These are phyloP conservation scores for Oryza coarctata DNA, from an alignment of 176 grass and related monocot genomes.

Conservation along the genomic window DNA sequence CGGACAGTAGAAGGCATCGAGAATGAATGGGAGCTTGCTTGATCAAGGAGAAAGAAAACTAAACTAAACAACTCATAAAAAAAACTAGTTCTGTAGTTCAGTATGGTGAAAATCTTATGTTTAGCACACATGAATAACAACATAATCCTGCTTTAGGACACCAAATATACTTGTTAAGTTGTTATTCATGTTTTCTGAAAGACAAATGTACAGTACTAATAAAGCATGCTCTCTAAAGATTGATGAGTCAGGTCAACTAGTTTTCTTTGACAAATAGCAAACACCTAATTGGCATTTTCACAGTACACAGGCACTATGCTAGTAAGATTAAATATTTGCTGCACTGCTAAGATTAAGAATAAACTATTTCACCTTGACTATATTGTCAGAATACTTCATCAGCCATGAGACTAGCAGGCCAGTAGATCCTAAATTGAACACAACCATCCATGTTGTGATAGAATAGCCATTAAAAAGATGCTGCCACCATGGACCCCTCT, in stretches of 20 bases:
- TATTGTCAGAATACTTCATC: conserved; percentile 98
- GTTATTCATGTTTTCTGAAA: neutral
- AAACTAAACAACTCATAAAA: neutral
- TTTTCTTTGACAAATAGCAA: conserved; percentile 9
- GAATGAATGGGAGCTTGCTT: neutral
- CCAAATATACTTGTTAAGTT: too few species aligned
- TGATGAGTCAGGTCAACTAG: neutral
- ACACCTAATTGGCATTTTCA: neutral
- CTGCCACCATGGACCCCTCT: conserved; percentile 85
- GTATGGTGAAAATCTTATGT: neutral
- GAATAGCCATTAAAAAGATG: conserved; percentile 85
- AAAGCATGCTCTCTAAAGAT: conserved; percentile 22
- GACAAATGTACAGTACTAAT: neutral
- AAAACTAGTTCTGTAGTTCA: neutral
- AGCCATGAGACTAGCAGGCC: conserved; percentile 97
- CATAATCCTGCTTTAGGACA: neutral
- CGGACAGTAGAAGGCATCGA: neutral
- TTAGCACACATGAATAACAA: neutral
- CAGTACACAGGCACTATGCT: neutral
- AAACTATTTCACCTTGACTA: conserved; percentile 75
- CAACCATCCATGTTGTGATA: conserved; percentile 88
- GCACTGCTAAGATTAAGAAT: neutral
- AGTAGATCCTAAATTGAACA: conserved; percentile 89
- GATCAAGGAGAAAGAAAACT: neutral
- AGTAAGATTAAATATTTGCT: neutral